A percentile compares a stretch with the other conserved stretches of the same genome.
phyloP scores from a whole-genome alignment of 169 alveolate species.

The Eimeria praecox region DNA sequence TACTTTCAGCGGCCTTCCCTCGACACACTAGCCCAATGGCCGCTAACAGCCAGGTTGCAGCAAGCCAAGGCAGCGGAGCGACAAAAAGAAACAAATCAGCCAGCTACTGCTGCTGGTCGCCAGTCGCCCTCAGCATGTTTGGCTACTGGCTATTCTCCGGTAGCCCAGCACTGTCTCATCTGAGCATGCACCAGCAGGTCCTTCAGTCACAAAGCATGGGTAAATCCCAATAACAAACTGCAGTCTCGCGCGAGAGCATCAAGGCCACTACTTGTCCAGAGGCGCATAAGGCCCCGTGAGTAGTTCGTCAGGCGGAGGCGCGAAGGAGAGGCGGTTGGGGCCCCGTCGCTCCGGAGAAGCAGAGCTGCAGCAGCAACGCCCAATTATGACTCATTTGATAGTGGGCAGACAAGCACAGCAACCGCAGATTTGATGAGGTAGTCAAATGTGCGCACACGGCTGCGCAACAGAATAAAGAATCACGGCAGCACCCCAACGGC shows the following conservation, averaged over 20 bases:
- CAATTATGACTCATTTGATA: not conserved
- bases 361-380: conserved; percentile 56
- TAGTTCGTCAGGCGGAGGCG: conserved; percentile 81
- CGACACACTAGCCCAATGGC: not conserved
- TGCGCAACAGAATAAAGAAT: not conserved
- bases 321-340: conserved; percentile 76
- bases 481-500: not conserved
- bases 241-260: not conserved
- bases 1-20: not conserved
- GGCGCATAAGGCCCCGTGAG: conserved; percentile 82
- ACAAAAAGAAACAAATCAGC: not conserved
- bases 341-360: conserved; percentile 74
- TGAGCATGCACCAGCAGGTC: not conserved
- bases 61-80: not conserved
- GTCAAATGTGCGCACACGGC: not conserved
- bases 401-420: not conserved
- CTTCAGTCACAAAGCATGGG: not conserved
- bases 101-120: not conserved
- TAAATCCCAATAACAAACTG: not conserved
- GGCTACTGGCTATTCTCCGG: not conserved
- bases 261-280: conserved; percentile 34
- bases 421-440: not conserved
- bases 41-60: not conserved
- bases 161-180: not conserved
- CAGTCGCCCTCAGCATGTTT: not conserved